Evolutionary conservation across 2,329 filamentous ascomycete species (phyloP), one percentile per base, ranked within the genome.

Genomic region (Fusarium nanum): DNA sequence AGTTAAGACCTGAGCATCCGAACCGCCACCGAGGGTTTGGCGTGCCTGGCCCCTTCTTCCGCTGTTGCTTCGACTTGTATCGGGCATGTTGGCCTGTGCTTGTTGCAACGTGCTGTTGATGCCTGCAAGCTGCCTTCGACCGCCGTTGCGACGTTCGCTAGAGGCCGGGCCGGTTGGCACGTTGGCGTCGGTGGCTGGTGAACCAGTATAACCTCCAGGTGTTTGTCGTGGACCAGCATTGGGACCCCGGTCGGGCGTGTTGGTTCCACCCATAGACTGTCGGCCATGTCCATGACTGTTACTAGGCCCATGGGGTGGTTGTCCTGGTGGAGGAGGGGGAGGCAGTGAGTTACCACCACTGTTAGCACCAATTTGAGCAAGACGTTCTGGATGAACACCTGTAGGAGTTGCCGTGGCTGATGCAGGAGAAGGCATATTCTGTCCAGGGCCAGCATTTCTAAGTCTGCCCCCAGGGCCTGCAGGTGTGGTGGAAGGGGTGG

Each of bases 81-180:
- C 79, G 2, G 76, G 81, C 80, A 74, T 82, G 69, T 72, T 86
- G 76, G 73, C 75, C 74, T 84, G 85, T 2, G 83, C 83, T 76
- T 87, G 84, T 68, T 86, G 84, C 6, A 89, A 81, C 53, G 84
- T 87, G 66, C 79, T 88, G 70, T 89, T 88, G 63, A 91, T 90
- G 47, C 86, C 85, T 14, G 85, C 84, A 30, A 91, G 80, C 71
- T 90, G 87, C 60, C 88, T 82, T 62, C 83, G 80, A 20, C 84
- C 81, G 30, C 85, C 83, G 71, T 74, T 75, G 40, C 77, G 72
- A 27, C 83, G 78, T 28, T 84, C 82, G 22, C 76, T 75, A 11
- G 74, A 78, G 12, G 81, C 73, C 16, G 79, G 79, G 0, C 79
- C 79, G 9, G 82, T 80, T 3, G 79, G 79, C 7, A 79, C 77